phyloP scores from a whole-genome alignment of 1,284 basidiomycete genomes.

The Lentinus polychrous region DNA sequence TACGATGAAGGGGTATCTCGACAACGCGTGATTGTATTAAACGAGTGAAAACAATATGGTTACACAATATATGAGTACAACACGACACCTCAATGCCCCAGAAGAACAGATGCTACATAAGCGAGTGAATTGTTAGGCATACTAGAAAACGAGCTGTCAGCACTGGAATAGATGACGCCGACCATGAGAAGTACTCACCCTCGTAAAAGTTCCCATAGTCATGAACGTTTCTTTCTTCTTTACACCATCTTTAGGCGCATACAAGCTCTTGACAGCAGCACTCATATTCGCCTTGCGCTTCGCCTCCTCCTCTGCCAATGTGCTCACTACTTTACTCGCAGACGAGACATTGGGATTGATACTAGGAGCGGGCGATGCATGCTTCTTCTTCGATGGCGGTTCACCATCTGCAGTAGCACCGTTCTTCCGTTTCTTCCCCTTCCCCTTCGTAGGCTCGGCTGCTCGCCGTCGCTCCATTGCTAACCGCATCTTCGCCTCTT shows the following conservation, averaged over 20 bases:
- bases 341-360: conserved; percentile 50
- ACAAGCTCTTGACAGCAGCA: conserved; percentile 67
- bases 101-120: neutral
- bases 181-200: conserved; percentile 41
- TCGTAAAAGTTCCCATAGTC: conserved; percentile 77
- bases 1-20: neutral
- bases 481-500: conserved; percentile 46
- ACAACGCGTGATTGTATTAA: neutral
- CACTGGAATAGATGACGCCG: neutral
- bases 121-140: conserved; percentile 8
- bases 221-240: conserved; percentile 73
- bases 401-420: conserved; percentile 24
- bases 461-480: conserved; percentile 50
- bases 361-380: conserved; percentile 27
- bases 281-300: conserved; percentile 74
- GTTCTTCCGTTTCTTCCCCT: conserved; percentile 66
- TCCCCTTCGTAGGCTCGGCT: conserved; percentile 44
- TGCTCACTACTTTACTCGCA: conserved; percentile 55
- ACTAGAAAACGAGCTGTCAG: conserved; percentile 4
- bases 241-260: conserved; percentile 42
- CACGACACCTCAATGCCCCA: neutral
- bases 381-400: conserved; percentile 38
- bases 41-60: neutral
- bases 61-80: neutral
- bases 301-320: conserved; percentile 63